Percentiles rank a stretch among this genome's conserved stretches.
phyloP scores from a whole-genome alignment of 768 basidiomycete species.

The Antrodiella citrinella region DNA sequence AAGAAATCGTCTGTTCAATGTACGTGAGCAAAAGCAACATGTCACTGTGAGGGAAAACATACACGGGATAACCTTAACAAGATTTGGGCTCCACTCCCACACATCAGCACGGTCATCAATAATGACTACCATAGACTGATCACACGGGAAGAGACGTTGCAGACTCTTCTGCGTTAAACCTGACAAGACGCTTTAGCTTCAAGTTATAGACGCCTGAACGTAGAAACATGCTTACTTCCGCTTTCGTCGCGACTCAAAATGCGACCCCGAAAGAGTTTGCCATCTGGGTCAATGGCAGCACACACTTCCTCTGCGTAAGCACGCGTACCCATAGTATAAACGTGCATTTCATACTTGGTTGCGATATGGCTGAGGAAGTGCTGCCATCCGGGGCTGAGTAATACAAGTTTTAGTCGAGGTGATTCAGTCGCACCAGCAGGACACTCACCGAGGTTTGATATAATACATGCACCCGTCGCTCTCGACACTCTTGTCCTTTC shows the following conservation, averaged over 20 bases:
- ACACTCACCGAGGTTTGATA: slow-evolving; percentile 86
- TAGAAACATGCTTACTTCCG: slow-evolving; percentile 58
- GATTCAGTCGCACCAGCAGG: not conserved
- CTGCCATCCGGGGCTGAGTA: slow-evolving; percentile 66
- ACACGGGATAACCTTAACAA: slow-evolving; percentile 97
- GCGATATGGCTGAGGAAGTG: slow-evolving; percentile 69
- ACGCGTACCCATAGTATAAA: slow-evolving; percentile 99
- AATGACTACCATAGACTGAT: slow-evolving; percentile 98
- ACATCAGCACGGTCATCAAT: slow-evolving; percentile 98
- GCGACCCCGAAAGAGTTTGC: slow-evolving; percentile 77
- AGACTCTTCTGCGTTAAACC: slow-evolving; percentile 89
- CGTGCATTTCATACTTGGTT: slow-evolving; percentile 93
- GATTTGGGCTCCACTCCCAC: slow-evolving; percentile 96
- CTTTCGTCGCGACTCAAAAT: slow-evolving; percentile 93
- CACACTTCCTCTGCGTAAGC: slow-evolving; percentile 96
- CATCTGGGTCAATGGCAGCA: slow-evolving; percentile 85
- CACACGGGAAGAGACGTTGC: slow-evolving; percentile 89
- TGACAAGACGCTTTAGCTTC: slow-evolving; percentile 22
- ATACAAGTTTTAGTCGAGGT: not conserved
- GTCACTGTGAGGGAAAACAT: slow-evolving; percentile 22
- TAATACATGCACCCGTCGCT: slow-evolving; percentile 91
- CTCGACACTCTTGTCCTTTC: slow-evolving; percentile 58
- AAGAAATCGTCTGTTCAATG: slow-evolving; percentile 85
- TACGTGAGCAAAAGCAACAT: not conserved
- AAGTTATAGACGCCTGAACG: too few species aligned